Evolutionary conservation across 257 asterid species (phyloP).

Genomic region (Fraxinus pennsylvanica): DNA sequence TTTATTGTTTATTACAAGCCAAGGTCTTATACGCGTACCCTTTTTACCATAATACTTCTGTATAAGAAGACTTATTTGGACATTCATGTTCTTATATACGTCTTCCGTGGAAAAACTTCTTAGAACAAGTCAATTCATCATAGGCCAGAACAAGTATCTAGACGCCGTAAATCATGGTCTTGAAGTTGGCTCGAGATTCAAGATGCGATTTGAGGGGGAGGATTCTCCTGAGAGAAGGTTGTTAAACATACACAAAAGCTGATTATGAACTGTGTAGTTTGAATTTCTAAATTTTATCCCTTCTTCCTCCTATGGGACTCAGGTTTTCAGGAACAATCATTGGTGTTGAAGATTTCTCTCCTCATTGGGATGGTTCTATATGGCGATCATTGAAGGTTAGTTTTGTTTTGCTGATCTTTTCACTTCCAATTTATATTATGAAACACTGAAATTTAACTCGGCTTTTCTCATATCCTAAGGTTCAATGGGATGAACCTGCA

Average conservation of each 20-base stretch:
- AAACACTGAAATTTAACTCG: constrained; percentile 2
- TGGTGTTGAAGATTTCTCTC: constrained; percentile 63
- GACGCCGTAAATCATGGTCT: constrained; percentile 53
- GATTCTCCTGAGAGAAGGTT: no score
- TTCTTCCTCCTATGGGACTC: constrained; percentile 16
- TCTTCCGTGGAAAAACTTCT: constrained; percentile 8
- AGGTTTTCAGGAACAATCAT: constrained; percentile 79
- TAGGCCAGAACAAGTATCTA: constrained; percentile 67
- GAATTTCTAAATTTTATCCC: constrained; percentile 9
- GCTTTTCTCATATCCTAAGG: constrained; percentile 36
- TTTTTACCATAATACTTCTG: background rate
- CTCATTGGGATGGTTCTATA: constrained; percentile 60
- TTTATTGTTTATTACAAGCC: constrained; percentile 83
- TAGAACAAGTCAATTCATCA: constrained; percentile 81
- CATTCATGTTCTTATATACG: background rate
- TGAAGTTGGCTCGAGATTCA: no score
- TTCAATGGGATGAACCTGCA: constrained; percentile 83
- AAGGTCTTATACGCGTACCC: constrained; percentile 42
- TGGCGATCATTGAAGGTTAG: constrained; percentile 79
- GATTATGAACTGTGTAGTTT: constrained; percentile 1
- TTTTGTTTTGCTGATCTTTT: constrained; percentile 1
- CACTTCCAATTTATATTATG: background rate
- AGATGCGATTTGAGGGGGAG: no score
- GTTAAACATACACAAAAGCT: no score
- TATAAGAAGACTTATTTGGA: background rate